A percentile compares a stretch with the other conserved stretches of the same genome.
These are phyloP conservation scores for Kodamaea fungicola DNA, from an alignment of 1,139 yeast genomes.

Conservation along the genomic window DNA sequence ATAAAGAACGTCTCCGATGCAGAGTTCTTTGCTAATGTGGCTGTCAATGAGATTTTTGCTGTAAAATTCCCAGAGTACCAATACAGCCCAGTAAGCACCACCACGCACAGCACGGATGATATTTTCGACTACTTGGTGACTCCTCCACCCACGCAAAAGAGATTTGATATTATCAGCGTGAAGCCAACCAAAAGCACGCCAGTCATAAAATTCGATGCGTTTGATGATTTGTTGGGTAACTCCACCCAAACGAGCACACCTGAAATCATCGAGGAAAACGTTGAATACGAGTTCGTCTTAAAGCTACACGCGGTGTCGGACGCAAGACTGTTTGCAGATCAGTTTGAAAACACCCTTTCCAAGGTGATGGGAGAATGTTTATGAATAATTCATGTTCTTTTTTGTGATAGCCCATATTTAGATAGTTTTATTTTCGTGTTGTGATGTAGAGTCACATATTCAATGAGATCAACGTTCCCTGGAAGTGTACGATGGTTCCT, in stretches of 20 bases:
- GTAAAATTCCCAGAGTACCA: constrained; percentile 43
- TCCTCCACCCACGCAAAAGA: constrained; percentile 52
- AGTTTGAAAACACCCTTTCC: constrained; percentile 20
- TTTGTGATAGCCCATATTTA: no score
- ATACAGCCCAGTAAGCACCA: constrained; percentile 29
- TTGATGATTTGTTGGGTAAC: constrained; percentile 49
- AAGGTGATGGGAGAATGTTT: background rate
- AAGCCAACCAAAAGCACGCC: constrained; percentile 1
- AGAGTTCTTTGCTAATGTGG: constrained; percentile 28
- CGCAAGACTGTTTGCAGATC: constrained; percentile 33
- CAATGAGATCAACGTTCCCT: no score
- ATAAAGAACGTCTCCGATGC: constrained; percentile 6
- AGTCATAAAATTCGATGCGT: constrained; percentile 13
- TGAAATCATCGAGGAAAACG: background rate
- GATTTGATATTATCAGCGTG: constrained; percentile 47
- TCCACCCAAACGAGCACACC: constrained; percentile 1
- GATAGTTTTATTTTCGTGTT: no score
- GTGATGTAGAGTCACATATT: no score
- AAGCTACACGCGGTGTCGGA: constrained; percentile 34
- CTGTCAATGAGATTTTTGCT: constrained; percentile 38
- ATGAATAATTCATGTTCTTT: no score
- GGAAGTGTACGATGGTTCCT: no score
- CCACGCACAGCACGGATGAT: constrained; percentile 40
- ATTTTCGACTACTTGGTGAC: constrained; percentile 64
- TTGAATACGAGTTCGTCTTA: constrained; percentile 43